Evolutionary conservation across 768 basidiomycete species (phyloP).

Genomic region (Termitomyces sp.): DNA sequence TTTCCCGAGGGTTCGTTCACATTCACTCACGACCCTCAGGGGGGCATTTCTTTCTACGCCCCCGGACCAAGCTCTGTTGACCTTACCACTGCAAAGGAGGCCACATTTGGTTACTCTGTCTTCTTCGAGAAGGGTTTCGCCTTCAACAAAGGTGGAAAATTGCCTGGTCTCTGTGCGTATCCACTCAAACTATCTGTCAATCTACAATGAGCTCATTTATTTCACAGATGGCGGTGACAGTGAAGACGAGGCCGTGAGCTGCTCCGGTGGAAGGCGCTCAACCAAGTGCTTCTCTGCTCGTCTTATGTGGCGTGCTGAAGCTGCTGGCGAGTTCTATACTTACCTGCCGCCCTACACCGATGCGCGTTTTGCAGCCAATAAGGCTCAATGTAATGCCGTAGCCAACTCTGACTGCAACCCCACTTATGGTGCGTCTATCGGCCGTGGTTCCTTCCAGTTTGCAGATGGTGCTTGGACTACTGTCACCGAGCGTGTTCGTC

Average conservation of each 20-base stretch:
- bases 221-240: constrained; percentile 49
- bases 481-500: constrained; percentile 62
- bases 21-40: constrained; percentile 36
- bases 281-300: constrained; percentile 57
- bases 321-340: constrained; percentile 63
- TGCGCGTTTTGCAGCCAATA: constrained; percentile 36
- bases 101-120: constrained; percentile 56
- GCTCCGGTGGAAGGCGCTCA: constrained; percentile 60
- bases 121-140: constrained; percentile 58
- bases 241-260: constrained; percentile 39
- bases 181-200: background rate
- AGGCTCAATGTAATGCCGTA: constrained; percentile 40
- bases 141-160: constrained; percentile 66
- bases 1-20: constrained; percentile 57
- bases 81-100: constrained; percentile 58
- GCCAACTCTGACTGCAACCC: constrained; percentile 53
- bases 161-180: constrained; percentile 65
- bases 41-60: constrained; percentile 71
- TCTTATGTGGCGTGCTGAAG: constrained; percentile 63
- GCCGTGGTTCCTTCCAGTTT: constrained; percentile 64
- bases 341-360: constrained; percentile 52
- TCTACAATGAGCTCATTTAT: constrained; percentile 4
- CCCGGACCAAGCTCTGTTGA: constrained; percentile 48
- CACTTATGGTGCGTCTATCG: constrained; percentile 61
- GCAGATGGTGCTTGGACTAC: constrained; percentile 59